These are phyloP conservation scores for Coemansia umbellata DNA, from an alignment of 192 early-diverging fungal species.

Conservation along the genomic window DNA sequence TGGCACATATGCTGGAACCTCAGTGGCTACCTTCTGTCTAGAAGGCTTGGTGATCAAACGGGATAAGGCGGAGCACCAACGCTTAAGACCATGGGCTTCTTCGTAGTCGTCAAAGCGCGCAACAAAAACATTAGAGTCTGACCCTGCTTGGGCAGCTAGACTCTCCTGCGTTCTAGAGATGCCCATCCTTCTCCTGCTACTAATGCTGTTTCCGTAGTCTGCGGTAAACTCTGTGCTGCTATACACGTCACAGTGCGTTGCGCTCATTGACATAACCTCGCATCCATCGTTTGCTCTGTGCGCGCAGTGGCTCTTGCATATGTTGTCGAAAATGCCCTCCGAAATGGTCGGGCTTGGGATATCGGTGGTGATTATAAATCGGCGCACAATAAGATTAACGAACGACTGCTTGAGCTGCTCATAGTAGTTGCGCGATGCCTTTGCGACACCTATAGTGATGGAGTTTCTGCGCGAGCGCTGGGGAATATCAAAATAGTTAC, in stretches of 20 bases:
- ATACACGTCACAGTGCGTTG: slow-evolving; percentile 10
- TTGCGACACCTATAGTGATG: neutral
- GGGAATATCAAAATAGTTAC: neutral
- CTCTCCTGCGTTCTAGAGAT: too few species aligned
- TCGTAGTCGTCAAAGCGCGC: too few species aligned
- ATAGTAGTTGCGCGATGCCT: slow-evolving; percentile 21
- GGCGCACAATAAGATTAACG: slow-evolving; percentile 20
- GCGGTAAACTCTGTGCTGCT: neutral
- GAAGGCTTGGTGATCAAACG: neutral
- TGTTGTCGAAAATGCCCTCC: slow-evolving; percentile 32
- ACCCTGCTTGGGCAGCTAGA: too few species aligned
- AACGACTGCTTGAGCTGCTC: slow-evolving; percentile 35
- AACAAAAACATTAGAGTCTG: too few species aligned
- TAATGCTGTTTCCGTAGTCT: neutral
- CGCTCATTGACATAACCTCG: neutral
- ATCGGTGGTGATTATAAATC: slow-evolving; percentile 37
- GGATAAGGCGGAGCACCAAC: slow-evolving; percentile 33
- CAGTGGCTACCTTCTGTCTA: neutral
- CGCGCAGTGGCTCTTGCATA: slow-evolving; percentile 1
- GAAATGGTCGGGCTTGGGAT: slow-evolving; percentile 44
- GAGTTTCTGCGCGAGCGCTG: neutral
- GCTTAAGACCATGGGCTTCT: too few species aligned
- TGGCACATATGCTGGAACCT: neutral
- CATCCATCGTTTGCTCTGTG: neutral
- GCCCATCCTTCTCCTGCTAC: too few species aligned